phyloP scores from a whole-genome alignment of 352 stramenopile genomes.

The Thraustochytrium sp. region DNA sequence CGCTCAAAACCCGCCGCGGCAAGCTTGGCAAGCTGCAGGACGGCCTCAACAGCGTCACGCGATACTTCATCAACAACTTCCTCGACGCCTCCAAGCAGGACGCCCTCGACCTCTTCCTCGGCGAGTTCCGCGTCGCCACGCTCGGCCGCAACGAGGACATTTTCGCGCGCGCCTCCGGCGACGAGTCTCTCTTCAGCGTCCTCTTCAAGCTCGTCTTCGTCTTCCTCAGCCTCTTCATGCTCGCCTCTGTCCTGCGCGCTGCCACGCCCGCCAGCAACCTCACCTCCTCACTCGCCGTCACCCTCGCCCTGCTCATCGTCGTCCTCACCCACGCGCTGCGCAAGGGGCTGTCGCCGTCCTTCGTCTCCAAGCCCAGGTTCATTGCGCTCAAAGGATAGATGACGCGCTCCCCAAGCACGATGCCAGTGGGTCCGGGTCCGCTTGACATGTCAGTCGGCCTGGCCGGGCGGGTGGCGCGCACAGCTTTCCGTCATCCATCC shows the following conservation, averaged over 20 bases:
- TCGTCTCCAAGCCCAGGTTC: neutral
- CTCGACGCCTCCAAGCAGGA: conserved; percentile 85
- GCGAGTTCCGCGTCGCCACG: conserved; percentile 13
- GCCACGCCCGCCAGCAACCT: neutral
- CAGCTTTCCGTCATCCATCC: too few species aligned
- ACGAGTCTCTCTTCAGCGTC: neutral
- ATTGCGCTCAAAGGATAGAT: too few species aligned
- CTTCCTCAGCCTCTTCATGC: conserved; percentile 13
- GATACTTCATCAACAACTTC: conserved; percentile 95
- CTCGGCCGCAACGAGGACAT: neutral
- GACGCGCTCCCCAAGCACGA: too few species aligned
- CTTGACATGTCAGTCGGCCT: too few species aligned
- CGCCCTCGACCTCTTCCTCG: conserved; percentile 71
- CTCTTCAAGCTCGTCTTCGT: neutral
- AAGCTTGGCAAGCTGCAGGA: conserved; percentile 84
- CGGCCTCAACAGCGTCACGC: conserved; percentile 83
- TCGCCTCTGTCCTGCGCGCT: neutral
- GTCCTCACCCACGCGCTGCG: neutral
- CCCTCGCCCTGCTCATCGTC: neutral
- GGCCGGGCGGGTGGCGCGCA: too few species aligned
- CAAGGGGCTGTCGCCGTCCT: neutral
- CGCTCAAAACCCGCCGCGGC: conserved; percentile 89
- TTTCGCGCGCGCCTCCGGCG: neutral
- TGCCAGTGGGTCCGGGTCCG: too few species aligned
- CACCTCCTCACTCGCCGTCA: neutral